Percentiles rank a stretch among this genome's conserved stretches.
Conservation (phyloP, 306 rosid species). For the Prunus davidiana region DNA sequence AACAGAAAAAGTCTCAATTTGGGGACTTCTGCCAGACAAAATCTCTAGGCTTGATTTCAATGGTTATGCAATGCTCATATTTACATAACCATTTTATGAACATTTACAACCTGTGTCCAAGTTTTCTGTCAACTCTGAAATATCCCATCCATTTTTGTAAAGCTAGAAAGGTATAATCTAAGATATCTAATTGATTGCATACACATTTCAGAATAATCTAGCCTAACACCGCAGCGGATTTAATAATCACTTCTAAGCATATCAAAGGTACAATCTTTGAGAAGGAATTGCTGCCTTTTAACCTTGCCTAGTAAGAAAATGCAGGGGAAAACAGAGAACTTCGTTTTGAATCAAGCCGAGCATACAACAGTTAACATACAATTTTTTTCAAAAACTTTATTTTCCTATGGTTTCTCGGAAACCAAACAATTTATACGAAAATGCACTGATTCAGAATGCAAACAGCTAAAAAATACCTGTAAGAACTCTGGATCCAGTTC, state of each 20-base stretch:
- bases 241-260: background rate
- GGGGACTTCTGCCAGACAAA: background rate
- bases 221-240: background rate
- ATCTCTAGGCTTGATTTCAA: background rate
- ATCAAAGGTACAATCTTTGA: background rate
- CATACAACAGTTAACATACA: background rate
- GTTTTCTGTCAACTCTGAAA: background rate
- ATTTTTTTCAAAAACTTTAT: background rate
- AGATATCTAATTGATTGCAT: too few relatives aligned
- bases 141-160: background rate
- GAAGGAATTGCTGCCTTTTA: background rate
- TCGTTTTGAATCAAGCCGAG: background rate
- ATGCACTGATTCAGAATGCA: background rate
- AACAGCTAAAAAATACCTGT: background rate
- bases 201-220: background rate
- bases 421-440: background rate
- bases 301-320: background rate
- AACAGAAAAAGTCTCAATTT: background rate
- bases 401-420: background rate
- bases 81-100: background rate
- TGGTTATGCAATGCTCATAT: too few relatives aligned
- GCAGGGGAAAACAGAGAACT: too few relatives aligned
- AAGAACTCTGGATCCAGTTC: conserved; percentile 6
- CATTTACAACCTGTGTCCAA: background rate
- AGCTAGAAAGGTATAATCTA: background rate